Evolutionary conservation across 2,329 filamentous ascomycete genomes (phyloP).

Genomic region (Xylariaceae sp.): DNA sequence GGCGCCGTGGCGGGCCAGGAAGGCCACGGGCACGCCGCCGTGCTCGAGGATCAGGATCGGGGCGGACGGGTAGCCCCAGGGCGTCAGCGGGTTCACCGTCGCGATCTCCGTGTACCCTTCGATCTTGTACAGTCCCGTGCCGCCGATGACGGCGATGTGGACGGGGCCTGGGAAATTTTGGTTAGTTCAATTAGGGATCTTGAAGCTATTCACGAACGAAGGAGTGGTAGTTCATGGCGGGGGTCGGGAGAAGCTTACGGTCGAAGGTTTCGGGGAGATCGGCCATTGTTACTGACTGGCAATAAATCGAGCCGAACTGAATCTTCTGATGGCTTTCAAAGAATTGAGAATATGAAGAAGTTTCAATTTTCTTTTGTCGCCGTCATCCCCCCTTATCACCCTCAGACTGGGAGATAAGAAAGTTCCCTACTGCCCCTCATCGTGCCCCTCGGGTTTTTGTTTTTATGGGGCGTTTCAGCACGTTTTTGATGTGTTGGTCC

Average conservation of each 20-base stretch:
- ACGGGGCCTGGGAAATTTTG: slow-evolving; percentile 58
- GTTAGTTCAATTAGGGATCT: not conserved
- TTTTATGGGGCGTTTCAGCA: slow-evolving; percentile 11
- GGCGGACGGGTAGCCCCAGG: slow-evolving; percentile 80
- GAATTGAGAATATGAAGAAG: not conserved
- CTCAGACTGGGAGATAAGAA: not conserved
- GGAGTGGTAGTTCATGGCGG: not conserved
- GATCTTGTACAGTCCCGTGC: slow-evolving; percentile 87
- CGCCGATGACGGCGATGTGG: slow-evolving; percentile 87
- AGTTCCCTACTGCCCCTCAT: slow-evolving; percentile 16
- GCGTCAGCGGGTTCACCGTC: slow-evolving; percentile 74
- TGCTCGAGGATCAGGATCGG: slow-evolving; percentile 88
- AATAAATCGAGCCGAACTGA: not conserved
- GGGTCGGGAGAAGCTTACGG: slow-evolving; percentile 42
- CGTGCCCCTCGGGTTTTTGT: slow-evolving; percentile 6
- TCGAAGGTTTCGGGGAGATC: slow-evolving; percentile 61
- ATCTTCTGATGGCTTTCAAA: too few relatives aligned
- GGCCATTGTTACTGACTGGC: slow-evolving; percentile 44
- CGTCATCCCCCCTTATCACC: not conserved
- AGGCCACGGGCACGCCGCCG: slow-evolving; percentile 79
- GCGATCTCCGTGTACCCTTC: slow-evolving; percentile 86
- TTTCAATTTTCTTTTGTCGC: not conserved
- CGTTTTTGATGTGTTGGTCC: slow-evolving; percentile 1
- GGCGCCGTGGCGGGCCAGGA: slow-evolving; percentile 88
- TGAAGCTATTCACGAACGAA: slow-evolving; percentile 10